Base-by-base conservation (phyloP, 1,284 basidiomycete species). In the Fomitopsis pinicola region DNA sequence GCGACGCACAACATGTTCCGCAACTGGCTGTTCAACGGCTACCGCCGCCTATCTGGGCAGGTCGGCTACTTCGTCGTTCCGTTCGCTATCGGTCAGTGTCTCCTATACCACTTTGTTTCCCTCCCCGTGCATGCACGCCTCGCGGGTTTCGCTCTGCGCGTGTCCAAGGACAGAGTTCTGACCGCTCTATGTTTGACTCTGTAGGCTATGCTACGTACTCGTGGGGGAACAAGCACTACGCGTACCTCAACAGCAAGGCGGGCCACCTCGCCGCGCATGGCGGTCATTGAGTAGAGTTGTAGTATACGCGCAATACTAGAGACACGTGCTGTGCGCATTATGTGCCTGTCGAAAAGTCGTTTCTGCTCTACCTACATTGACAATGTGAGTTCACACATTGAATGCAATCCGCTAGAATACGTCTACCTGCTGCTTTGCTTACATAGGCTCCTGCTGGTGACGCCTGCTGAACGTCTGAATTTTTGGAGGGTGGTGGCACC, bases 1-100 rank as follows among this genome's bases (percentile, higher is more conserved):
- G 85, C 91, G 12, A 83, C 90, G 52, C 84, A 86, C 55, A 81
- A 91, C 64, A 84, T 88, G 68, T 74, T 96, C 72, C 80, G 83
- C 59, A 85, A 78, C 68, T 97, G 91, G 80, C 71, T 95, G 68
- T 93, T 95, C 83, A 94, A 95, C 77, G 95, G 94, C 54, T 91
- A 89, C 81, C 83, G 83, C 65, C 88, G 95, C 66, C 75, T 95
- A 55, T 84, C 88, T 59, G 79, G 78, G 44, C 91, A 96, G 72
- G 79, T 87, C 28, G 80, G 91, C 54, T 97, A 94, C 81, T 94
- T 91, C 78, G 78, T 85, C 60, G 74, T 94, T 65, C 95, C 95
- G 28, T 82, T 95, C 68, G 85, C 81, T 55, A 69, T 87, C 61
- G 94, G 95, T 96, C 62, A 68, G 91, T 84, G 58, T 33, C 36